Base-by-base conservation (phyloP, 148 eudicot genomes). In the Arctostaphylos glauca region DNA sequence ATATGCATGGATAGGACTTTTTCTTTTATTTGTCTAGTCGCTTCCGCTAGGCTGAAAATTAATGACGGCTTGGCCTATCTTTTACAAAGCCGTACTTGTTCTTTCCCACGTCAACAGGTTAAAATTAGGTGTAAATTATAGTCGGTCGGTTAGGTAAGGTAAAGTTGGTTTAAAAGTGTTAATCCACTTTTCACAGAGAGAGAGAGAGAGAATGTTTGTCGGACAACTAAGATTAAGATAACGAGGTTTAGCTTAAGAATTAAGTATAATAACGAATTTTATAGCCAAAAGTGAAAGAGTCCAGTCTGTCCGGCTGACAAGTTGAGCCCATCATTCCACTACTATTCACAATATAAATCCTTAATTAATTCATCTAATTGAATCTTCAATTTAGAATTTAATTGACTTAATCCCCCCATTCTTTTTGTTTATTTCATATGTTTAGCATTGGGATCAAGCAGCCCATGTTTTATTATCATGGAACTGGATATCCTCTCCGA, bases 281-380 rank as follows among this genome's bases (percentile, higher is more conserved):
- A 66, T 66, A 66, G 14, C 16, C 7, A 41, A 59, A 44, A 58
- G 19, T n/a, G 56, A 47, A 79, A 31, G 73, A 47, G 81, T 64
- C 81, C 44, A 64, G 13, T 79, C 55, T 79, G 81, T 79, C 81
- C 52, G 62, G 73, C 73, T 64, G 81, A 79, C n/a, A 55, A 16
- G 67, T 77, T 56, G 67, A 18, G 6, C 81, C 41, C 81, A 78
- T 64, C 81, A 79, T 79, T 47, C 31, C 74, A 78, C 18, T 38
- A n/a, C 44, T 38, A n/a, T 46, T 78, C 9, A 59, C 44, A 60
- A 5, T 78, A 14, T 21, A 12, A 76, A 12, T 53, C 50, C 3
- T 0, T 6, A 52, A 15, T 21, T 8, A 18, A 48, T 48, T 49
- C 5, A 4, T 52, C 16, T 58, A 78, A 43, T 59, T 5, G 44